Percentiles rank a stretch among this genome's conserved stretches.
Conservation (phyloP, 257 asterid species). For the Solanum clarkiae region DNA sequence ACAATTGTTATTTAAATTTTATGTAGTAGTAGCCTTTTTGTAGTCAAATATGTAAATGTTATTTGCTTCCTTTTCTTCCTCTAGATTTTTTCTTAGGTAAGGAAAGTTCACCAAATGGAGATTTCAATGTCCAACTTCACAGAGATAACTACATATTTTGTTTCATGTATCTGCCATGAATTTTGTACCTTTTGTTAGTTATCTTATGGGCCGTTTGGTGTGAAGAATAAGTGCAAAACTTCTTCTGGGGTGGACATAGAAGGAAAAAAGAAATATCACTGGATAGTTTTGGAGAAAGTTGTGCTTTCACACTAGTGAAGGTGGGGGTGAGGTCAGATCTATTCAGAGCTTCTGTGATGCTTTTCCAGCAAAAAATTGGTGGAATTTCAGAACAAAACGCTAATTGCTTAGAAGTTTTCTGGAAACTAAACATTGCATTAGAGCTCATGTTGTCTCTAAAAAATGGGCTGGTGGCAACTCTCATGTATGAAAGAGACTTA, state of each 20-base stretch:
- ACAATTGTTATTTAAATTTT: not conserved
- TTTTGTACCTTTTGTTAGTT: not conserved
- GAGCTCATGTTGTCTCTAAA: too few species aligned
- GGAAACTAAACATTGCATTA: not conserved
- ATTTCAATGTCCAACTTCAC: not conserved
- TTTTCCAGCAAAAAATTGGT: not conserved
- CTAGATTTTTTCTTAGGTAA: too few species aligned
- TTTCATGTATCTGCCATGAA: not conserved
- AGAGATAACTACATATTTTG: not conserved
- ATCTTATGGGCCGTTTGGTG: too few species aligned
- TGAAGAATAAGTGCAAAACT: too few species aligned
- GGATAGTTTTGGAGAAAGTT: too few species aligned
- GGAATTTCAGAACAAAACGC: not conserved
- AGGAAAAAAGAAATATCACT: not conserved
- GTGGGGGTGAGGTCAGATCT: not conserved
- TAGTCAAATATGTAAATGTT: not conserved
- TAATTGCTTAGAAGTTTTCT: not conserved
- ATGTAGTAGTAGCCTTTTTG: not conserved
- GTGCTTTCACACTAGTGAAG: too few species aligned
- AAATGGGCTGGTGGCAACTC: not conserved
- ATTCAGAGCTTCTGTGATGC: not conserved
- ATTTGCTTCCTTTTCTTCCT: too few species aligned
- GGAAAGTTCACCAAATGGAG: not conserved
- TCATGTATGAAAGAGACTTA: not conserved
- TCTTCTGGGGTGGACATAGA: not conserved